These are phyloP conservation scores for Colletotrichum tabaci DNA, from an alignment of 2,329 filamentous ascomycete genomes.

Conservation along the genomic window DNA sequence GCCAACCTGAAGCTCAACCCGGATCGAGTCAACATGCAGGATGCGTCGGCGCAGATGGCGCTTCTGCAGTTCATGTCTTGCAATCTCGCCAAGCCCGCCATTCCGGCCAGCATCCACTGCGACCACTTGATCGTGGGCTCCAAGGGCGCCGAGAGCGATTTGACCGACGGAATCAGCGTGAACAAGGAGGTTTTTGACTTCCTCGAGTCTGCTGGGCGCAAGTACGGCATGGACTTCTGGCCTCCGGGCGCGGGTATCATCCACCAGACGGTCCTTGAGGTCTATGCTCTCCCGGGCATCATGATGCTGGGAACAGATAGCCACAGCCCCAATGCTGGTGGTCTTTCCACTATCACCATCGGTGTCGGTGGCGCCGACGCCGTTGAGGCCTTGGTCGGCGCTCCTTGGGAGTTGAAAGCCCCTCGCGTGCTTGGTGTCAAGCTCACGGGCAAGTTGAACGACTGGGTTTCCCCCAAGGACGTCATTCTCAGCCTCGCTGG, in stretches of 20 bases:
- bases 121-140: constrained; percentile 99
- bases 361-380: constrained; percentile 98
- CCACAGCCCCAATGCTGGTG: constrained; percentile 97
- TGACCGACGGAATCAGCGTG: constrained; percentile 86
- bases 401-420: constrained; percentile 97
- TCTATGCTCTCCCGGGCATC: constrained; percentile 95
- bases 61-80: constrained; percentile 99
- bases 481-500: constrained; percentile 93
- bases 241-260: constrained; percentile 95
- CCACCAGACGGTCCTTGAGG: constrained; percentile 97
- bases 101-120: constrained; percentile 98
- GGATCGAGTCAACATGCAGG: constrained; percentile 98
- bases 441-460: constrained; percentile 85
- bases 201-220: constrained; percentile 90
- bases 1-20: constrained; percentile 98
- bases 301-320: constrained; percentile 99
- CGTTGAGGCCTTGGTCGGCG: constrained; percentile 95
- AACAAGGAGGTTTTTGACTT: constrained; percentile 99
- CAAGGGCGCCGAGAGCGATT: constrained; percentile 87
- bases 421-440: constrained; percentile 90
- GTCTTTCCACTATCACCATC: constrained; percentile 92
- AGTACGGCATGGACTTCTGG: constrained; percentile 97
- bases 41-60: constrained; percentile 98
- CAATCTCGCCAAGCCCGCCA: constrained; percentile 87
- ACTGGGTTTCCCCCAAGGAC: constrained; percentile 96